Evolutionary conservation across 2,329 filamentous ascomycete genomes (phyloP), one percentile per base, ranked within the genome.

Genomic region (Pseudogymnoascus sp.): DNA sequence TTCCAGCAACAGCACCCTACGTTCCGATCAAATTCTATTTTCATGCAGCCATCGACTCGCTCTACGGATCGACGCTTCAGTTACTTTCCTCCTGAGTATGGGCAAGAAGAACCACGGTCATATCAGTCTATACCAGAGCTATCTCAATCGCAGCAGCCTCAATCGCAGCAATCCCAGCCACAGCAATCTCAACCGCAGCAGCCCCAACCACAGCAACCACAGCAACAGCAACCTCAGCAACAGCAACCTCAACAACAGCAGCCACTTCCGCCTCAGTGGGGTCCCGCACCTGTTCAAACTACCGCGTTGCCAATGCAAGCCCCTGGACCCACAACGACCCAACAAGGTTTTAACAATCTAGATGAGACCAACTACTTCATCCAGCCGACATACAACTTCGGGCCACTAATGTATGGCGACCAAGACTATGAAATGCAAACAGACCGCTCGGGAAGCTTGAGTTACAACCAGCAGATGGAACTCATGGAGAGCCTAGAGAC

Each of bases 401-500:
- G 67, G 2, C 64, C 67, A n/a, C 69, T 67, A 60, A 44, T 70
- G 44, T 73, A 67, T 67, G 76, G 77, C 46, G 77, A 79, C 53
- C 75, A 77, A 10, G 77, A 77, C 63, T 77, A 76, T 31, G 72
- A 77, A 65, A 74, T 79, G 71, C 70, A 77, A 66, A 40, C 73
- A 72, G 82, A 83, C 72, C 83, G 81, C 64, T 85, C 85, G 70
- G 91, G 86, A 67, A 89, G 82, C 64, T 78, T 96, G 33, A 93
- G 87, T 64, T 88, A 92, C 67, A 84, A 91, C 70, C 90, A 96
- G 75, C 91, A 95, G 75, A 77, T 88, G 66, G 90, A 96, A 77
- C 78, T 96, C 38, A 91, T 96, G 88, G 85, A 87, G 63, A 86
- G 87, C 59, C 81, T 96, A 35, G 89, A 95, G 74, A 89, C 79